A percentile compares a stretch with the other conserved stretches of the same genome.
Conservation (phyloP, 371 early-diverging fungal species). For the Chytridium lagenaria region DNA sequence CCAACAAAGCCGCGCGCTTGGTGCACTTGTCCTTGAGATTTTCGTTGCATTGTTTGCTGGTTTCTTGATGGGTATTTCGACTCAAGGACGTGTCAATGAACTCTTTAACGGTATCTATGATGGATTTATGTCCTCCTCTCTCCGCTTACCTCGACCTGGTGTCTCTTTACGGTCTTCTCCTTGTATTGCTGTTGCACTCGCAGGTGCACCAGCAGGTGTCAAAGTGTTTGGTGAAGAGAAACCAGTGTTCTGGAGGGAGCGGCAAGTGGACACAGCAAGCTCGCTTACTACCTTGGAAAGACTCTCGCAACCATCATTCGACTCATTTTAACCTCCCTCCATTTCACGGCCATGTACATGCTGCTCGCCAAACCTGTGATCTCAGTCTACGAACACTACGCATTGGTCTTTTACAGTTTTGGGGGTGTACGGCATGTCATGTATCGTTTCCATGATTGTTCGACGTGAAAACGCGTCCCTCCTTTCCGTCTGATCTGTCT, state of each 20-base stretch:
- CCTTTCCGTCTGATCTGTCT: constrained; percentile 43
- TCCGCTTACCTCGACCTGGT: constrained; percentile 34
- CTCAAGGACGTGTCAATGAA: constrained; percentile 32
- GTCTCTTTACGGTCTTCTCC: constrained; percentile 37
- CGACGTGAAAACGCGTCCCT: constrained; percentile 45
- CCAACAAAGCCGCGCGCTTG: constrained; percentile 31
- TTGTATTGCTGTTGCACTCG: constrained; percentile 44
- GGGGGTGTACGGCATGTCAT: constrained; percentile 51
- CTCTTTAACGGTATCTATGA: constrained; percentile 34
- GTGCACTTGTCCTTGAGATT: constrained; percentile 39
- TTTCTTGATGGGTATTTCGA: constrained; percentile 35
- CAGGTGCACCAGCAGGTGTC: constrained; percentile 46
- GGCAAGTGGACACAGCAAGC: constrained; percentile 39
- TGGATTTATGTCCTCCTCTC: constrained; percentile 35
- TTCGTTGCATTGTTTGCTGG: constrained; percentile 37
- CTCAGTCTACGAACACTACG: constrained; percentile 32
- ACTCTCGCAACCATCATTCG: constrained; percentile 40
- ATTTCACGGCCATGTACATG: constrained; percentile 41
- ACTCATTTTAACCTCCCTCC: constrained; percentile 35
- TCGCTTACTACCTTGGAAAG: constrained; percentile 49
- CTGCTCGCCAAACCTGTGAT: constrained; percentile 46
- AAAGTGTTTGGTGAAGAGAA: constrained; percentile 52
- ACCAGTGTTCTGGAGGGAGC: constrained; percentile 49
- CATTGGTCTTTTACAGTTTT: constrained; percentile 47
- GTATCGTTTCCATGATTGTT: constrained; percentile 43